A percentile compares a stretch with the other conserved stretches of the same genome.
Evolutionary conservation across 140 eudicot species (phyloP).

Genomic region (Senecio squalidus): DNA sequence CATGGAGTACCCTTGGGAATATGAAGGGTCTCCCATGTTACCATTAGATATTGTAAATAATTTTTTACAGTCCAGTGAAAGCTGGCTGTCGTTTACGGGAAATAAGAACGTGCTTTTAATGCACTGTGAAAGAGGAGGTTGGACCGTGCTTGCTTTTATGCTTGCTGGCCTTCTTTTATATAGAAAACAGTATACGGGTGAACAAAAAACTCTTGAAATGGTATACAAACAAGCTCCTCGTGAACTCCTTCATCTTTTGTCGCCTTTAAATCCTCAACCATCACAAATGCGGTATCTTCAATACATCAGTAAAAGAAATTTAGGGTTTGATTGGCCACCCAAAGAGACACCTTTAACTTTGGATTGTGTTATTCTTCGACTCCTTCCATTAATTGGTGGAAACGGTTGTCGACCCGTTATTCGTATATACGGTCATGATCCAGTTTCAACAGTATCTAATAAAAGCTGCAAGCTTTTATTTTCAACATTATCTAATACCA

Average conservation of each 20-base stretch:
- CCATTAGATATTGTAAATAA: slow-evolving; percentile 73
- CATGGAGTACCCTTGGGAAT: slow-evolving; percentile 84
- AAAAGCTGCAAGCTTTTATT: slow-evolving; percentile 64
- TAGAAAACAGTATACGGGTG: slow-evolving; percentile 79
- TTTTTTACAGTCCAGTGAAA: slow-evolving; percentile 77
- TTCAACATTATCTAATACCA: slow-evolving; percentile 48
- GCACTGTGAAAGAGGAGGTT: slow-evolving; percentile 97
- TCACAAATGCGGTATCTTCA: slow-evolving; percentile 93
- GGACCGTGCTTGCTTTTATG: slow-evolving; percentile 96
- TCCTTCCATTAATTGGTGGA: slow-evolving; percentile 60
- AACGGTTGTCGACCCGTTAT: slow-evolving; percentile 82
- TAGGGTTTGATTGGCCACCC: slow-evolving; percentile 82
- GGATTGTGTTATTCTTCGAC: slow-evolving; percentile 72
- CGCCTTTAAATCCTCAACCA: slow-evolving; percentile 85
- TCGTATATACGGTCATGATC: slow-evolving; percentile 87
- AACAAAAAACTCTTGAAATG: slow-evolving; percentile 90
- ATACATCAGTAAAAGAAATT: slow-evolving; percentile 68
- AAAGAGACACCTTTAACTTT: slow-evolving; percentile 63
- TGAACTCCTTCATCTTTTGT: slow-evolving; percentile 58
- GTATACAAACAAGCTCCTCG: slow-evolving; percentile 91
- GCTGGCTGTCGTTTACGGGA: slow-evolving; percentile 68
- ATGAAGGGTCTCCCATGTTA: slow-evolving; percentile 79
- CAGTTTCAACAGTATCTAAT: slow-evolving; percentile 37
- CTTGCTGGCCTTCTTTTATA: slow-evolving; percentile 79
- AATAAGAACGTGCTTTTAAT: slow-evolving; percentile 71